A percentile compares a stretch with the other conserved stretches of the same genome.
phyloP scores from a whole-genome alignment of 2,329 filamentous ascomycete genomes.

The Curvularia eragrostidis region DNA sequence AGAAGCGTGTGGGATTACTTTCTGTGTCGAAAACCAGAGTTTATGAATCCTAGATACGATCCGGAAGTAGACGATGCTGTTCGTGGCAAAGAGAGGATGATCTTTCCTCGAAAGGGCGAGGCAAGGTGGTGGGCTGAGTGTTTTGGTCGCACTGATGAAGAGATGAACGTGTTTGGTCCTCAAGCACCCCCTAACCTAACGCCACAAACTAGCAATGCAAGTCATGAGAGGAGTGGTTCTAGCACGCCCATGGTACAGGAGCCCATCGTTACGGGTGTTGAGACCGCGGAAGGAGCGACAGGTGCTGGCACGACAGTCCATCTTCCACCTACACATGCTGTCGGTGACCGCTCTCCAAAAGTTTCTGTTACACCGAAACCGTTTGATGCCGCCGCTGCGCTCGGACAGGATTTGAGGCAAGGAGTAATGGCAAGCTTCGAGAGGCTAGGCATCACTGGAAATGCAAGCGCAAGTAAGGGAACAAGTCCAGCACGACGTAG shows the following conservation, averaged over 20 bases:
- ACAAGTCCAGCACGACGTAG: slow-evolving; percentile 26
- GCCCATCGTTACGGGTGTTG: slow-evolving; percentile 44
- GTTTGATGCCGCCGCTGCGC: slow-evolving; percentile 36
- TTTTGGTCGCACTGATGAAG: slow-evolving; percentile 84
- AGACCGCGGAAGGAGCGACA: slow-evolving; percentile 42
- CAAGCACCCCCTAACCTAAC: slow-evolving; percentile 35
- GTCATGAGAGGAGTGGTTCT: slow-evolving; percentile 35
- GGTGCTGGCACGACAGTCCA: slow-evolving; percentile 40
- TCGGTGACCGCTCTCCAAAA: slow-evolving; percentile 21
- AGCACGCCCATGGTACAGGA: slow-evolving; percentile 40
- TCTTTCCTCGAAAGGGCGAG: slow-evolving; percentile 78
- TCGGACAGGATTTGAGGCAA: slow-evolving; percentile 40
- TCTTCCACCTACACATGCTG: slow-evolving; percentile 33
- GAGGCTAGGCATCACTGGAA: slow-evolving; percentile 35
- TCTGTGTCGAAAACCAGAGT: slow-evolving; percentile 78
- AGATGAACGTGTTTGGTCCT: slow-evolving; percentile 77
- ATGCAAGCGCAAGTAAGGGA: slow-evolving; percentile 16
- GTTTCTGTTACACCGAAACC: slow-evolving; percentile 23
- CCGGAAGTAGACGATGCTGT: slow-evolving; percentile 76
- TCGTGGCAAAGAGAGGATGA: slow-evolving; percentile 79
- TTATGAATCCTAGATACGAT: slow-evolving; percentile 82
- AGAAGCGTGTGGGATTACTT: slow-evolving; percentile 97
- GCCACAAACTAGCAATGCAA: slow-evolving; percentile 37
- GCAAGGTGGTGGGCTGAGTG: slow-evolving; percentile 93
- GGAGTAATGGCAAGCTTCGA: slow-evolving; percentile 43